Conservation (phyloP, 2,329 filamentous ascomycete genomes). For the Stagonosporopsis tanaceti region DNA sequence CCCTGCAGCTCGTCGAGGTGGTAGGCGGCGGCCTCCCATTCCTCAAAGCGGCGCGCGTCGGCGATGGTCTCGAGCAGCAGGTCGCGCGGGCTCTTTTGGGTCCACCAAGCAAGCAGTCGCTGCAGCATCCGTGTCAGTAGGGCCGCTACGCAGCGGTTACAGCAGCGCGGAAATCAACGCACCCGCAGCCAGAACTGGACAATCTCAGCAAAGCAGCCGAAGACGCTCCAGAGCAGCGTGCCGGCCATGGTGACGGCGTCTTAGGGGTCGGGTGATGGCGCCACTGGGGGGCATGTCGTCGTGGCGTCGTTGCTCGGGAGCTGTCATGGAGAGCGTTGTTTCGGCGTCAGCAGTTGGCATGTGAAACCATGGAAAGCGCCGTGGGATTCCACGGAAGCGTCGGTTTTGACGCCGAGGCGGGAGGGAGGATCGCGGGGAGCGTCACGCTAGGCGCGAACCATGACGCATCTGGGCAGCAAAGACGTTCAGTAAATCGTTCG, state of each 20-base stretch:
- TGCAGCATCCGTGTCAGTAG: conserved; percentile 50
- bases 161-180: conserved; percentile 28
- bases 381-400: not conserved
- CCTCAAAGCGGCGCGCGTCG: conserved; percentile 75
- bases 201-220: conserved; percentile 48
- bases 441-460: conserved; percentile 8
- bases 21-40: conserved; percentile 86
- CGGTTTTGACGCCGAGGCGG: conserved; percentile 13
- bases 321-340: conserved; percentile 27
- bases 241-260: conserved; percentile 31
- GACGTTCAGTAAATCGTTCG: not conserved
- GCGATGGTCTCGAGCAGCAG: conserved; percentile 71
- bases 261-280: conserved; percentile 16
- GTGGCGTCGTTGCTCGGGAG: conserved; percentile 35
- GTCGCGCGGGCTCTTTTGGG: conserved; percentile 68
- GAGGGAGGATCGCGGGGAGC: conserved; percentile 16
- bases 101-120: conserved; percentile 75
- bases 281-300: conserved; percentile 31
- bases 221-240: conserved; percentile 37
- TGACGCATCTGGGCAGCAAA: conserved; percentile 6
- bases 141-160: conserved; percentile 2
- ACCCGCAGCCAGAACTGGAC: conserved; percentile 53
- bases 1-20: conserved; percentile 83
- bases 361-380: conserved; percentile 5
- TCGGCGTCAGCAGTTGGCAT: conserved; percentile 12